Percentiles rank a stretch among this genome's conserved stretches.
phyloP scores from a whole-genome alignment of 208 protist species.

The Phytomonas serpens region DNA sequence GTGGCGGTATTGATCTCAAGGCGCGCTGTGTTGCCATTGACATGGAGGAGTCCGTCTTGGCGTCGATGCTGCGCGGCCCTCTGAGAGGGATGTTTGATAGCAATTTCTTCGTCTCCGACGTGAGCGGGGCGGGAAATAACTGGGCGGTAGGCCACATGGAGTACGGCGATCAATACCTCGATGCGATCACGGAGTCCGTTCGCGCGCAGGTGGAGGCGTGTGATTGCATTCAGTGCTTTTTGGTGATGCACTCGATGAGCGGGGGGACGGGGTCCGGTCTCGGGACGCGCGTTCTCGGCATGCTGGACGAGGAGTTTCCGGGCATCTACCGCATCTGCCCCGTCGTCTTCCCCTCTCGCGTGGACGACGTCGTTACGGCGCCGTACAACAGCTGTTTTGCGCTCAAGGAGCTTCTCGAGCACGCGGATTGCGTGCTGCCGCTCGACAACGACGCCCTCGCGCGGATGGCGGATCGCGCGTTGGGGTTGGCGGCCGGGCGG shows the following conservation, averaged over 20 bases:
- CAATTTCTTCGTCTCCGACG: constrained; percentile 83
- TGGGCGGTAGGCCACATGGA: constrained; percentile 91
- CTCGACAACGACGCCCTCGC: constrained; percentile 92
- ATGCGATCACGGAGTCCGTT: constrained; percentile 77
- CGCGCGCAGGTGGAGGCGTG: constrained; percentile 87
- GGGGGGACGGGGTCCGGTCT: constrained; percentile 96
- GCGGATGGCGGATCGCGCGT: constrained; percentile 71
- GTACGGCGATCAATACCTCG: constrained; percentile 88
- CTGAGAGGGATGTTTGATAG: constrained; percentile 87
- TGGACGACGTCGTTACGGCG: constrained; percentile 94
- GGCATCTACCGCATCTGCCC: constrained; percentile 84
- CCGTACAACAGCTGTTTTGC: constrained; percentile 95
- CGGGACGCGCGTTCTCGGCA: constrained; percentile 86
- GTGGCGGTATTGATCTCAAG: constrained; percentile 26
- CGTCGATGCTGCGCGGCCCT: constrained; percentile 65
- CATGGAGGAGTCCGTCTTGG: constrained; percentile 94
- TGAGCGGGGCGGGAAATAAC: constrained; percentile 89
- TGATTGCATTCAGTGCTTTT: constrained; percentile 94
- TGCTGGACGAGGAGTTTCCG: constrained; percentile 93
- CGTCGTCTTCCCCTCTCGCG: constrained; percentile 84
- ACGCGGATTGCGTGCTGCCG: constrained; percentile 92
- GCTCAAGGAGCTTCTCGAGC: constrained; percentile 87
- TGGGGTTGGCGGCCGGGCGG: constrained; percentile 9
- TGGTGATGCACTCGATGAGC: constrained; percentile 93
- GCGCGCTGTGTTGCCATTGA: constrained; percentile 94